Conservation (phyloP, 768 basidiomycete species). For the Tulasnella sp. region DNA sequence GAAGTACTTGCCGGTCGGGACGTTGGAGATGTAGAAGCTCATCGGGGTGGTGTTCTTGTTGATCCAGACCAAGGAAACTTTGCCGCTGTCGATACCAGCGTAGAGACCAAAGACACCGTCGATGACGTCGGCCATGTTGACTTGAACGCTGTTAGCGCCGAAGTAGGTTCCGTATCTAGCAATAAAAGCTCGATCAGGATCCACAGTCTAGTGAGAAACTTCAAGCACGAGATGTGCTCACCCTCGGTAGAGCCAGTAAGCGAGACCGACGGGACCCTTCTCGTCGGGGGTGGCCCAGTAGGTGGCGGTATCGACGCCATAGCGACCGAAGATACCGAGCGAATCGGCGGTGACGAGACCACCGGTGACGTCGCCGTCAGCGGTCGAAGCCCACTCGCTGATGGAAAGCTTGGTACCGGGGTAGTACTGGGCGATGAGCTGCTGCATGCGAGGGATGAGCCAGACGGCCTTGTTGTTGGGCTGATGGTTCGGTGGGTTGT, state of each 20-base stretch:
- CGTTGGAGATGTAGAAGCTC: constrained; percentile 31
- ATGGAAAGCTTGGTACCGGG: constrained; percentile 47
- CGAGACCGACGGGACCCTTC: constrained; percentile 38
- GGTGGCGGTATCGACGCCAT: constrained; percentile 39
- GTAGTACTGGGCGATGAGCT: constrained; percentile 37
- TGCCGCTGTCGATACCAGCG: constrained; percentile 33
- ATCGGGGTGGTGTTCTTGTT: constrained; percentile 40
- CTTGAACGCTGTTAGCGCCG: constrained; percentile 34
- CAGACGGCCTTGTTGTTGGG: constrained; percentile 33
- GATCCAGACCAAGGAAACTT: constrained; percentile 36
- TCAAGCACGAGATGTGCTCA: constrained; percentile 15
- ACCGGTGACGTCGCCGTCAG: constrained; percentile 41
- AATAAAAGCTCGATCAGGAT: not conserved
- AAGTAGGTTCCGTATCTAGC: constrained; percentile 37
- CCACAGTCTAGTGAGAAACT: too few species aligned
- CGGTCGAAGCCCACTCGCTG: constrained; percentile 39
- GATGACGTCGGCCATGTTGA: constrained; percentile 33
- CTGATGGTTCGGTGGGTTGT: constrained; percentile 35
- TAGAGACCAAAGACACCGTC: constrained; percentile 35
- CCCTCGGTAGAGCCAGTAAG: constrained; percentile 48
- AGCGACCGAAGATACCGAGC: constrained; percentile 41
- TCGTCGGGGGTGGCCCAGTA: constrained; percentile 42
- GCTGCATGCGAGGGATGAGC: constrained; percentile 41
- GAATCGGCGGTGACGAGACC: constrained; percentile 41
- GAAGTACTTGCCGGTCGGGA: constrained; percentile 41